phyloP scores from a whole-genome alignment of 2,329 filamentous ascomycete genomes.

The Trichoderma guizhouense region DNA sequence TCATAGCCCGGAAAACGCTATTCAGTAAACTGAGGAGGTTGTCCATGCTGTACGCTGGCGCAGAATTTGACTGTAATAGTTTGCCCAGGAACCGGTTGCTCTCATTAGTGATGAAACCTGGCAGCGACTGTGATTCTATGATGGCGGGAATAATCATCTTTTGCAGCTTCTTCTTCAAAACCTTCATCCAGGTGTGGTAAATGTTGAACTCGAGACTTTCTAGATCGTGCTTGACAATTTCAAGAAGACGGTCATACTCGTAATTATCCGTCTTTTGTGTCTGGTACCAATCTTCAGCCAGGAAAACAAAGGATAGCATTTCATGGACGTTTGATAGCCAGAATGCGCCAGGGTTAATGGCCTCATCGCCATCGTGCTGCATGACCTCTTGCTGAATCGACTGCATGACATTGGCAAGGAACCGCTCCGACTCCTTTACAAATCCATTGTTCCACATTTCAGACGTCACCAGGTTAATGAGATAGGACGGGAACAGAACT shows the following conservation, averaged over 20 bases:
- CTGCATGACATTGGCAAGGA: conserved; percentile 99
- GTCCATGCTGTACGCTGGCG: conserved; percentile 98
- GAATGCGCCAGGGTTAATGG: conserved; percentile 95
- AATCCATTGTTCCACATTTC: conserved; percentile 99
- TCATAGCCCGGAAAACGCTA: conserved; percentile 98
- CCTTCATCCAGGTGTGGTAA: conserved; percentile 99
- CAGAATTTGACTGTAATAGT: conserved; percentile 83
- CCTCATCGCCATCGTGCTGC: conserved; percentile 96
- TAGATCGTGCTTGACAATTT: conserved; percentile 98
- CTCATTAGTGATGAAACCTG: conserved; percentile 97
- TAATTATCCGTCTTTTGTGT: conserved; percentile 99
- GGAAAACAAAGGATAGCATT: conserved; percentile 99
- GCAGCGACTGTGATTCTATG: conserved; percentile 96
- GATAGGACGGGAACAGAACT: conserved; percentile 95
- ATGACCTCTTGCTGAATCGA: conserved; percentile 99
- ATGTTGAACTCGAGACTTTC: conserved; percentile 99
- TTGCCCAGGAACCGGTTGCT: conserved; percentile 98
- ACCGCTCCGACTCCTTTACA: conserved; percentile 97
- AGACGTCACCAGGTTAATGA: conserved; percentile 97
- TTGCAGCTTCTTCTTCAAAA: conserved; percentile 96
- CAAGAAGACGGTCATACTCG: conserved; percentile 93
- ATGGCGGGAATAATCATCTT: conserved; percentile 99
- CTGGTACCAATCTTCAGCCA: conserved; percentile 99
- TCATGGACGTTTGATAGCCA: conserved; percentile 99
- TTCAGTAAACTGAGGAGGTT: conserved; percentile 93